A percentile compares a stretch with the other conserved stretches of the same genome.
Conservation (phyloP, 495 filamentous ascomycete genomes). For the Emericellopsis terricola region DNA sequence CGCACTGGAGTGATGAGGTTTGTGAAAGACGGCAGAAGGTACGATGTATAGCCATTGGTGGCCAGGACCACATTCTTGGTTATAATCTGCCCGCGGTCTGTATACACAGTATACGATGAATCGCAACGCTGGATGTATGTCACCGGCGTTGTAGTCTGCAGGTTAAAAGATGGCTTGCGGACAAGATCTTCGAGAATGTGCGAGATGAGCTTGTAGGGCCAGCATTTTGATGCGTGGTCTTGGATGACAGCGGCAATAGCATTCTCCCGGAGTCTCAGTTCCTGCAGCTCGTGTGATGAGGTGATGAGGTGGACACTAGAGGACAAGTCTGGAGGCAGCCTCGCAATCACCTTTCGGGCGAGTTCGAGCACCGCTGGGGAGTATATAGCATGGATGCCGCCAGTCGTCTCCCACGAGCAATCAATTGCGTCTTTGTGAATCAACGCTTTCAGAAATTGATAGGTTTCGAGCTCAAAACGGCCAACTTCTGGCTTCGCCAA, state of each 20-base stretch:
- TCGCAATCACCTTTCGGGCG: conserved; percentile 20
- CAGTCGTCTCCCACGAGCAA: conserved; percentile 40
- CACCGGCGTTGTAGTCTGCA: conserved; percentile 60
- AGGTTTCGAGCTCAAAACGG: conserved; percentile 46
- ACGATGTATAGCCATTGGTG: conserved; percentile 62
- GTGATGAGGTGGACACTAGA: conserved; percentile 13
- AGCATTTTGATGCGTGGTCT: conserved; percentile 32
- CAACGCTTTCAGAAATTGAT: conserved; percentile 28
- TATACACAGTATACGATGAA: conserved; percentile 35
- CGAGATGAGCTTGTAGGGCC: conserved; percentile 70
- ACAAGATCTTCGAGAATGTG: conserved; percentile 42
- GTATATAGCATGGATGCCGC: conserved; percentile 36
- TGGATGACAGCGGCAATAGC: conserved; percentile 27
- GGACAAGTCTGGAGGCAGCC: conserved; percentile 33
- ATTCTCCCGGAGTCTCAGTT: conserved; percentile 15
- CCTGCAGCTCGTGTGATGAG: conserved; percentile 10
- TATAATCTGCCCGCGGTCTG: conserved; percentile 39
- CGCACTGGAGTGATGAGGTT: conserved; percentile 62
- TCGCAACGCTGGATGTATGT: conserved; percentile 17
- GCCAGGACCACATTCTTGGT: conserved; percentile 49
- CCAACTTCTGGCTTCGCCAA: conserved; percentile 28
- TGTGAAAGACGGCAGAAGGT: conserved; percentile 47
- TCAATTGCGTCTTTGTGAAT: conserved; percentile 32
- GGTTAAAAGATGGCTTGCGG: conserved; percentile 28
- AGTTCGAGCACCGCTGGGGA: conserved; percentile 23